Evolutionary conservation across 2,329 filamentous ascomycete genomes (phyloP).

Genomic region (Cylindrodendrum hubeiense): DNA sequence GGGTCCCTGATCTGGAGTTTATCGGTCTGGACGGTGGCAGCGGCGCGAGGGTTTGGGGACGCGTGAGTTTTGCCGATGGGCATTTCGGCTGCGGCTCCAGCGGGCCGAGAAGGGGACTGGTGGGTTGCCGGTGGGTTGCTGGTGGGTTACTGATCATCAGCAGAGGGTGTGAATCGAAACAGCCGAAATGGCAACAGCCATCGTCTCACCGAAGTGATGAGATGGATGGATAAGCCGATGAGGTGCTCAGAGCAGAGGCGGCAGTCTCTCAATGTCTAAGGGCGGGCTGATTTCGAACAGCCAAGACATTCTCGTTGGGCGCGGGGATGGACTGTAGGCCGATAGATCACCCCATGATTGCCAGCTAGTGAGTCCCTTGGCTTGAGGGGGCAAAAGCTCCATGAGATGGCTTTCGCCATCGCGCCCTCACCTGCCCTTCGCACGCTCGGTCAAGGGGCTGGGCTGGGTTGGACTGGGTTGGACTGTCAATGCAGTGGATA

Average conservation of each 20-base stretch:
- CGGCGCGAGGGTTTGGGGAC: background rate
- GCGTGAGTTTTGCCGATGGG: background rate
- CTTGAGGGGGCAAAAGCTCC: background rate
- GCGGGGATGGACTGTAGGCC: conserved; percentile 12
- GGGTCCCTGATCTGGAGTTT: background rate
- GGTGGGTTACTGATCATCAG: background rate
- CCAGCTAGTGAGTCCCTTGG: background rate
- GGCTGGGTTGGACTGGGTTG: background rate
- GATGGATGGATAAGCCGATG: background rate
- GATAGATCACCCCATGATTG: conserved; percentile 22
- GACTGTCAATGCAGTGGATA: background rate
- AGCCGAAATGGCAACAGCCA: background rate
- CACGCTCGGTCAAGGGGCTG: conserved; percentile 2
- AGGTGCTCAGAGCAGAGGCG: background rate
- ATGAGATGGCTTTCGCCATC: background rate
- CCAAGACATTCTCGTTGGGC: background rate
- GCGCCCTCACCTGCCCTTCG: background rate
- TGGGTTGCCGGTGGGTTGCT: too few species aligned
- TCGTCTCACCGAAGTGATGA: background rate
- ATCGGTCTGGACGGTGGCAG: background rate
- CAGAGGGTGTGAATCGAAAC: background rate
- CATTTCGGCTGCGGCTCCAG: background rate
- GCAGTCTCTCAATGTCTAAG: background rate
- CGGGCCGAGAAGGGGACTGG: conserved; percentile 3
- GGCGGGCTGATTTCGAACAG: background rate